Conservation (phyloP, 805 yeast species). For the Huiozyma sinensis region DNA sequence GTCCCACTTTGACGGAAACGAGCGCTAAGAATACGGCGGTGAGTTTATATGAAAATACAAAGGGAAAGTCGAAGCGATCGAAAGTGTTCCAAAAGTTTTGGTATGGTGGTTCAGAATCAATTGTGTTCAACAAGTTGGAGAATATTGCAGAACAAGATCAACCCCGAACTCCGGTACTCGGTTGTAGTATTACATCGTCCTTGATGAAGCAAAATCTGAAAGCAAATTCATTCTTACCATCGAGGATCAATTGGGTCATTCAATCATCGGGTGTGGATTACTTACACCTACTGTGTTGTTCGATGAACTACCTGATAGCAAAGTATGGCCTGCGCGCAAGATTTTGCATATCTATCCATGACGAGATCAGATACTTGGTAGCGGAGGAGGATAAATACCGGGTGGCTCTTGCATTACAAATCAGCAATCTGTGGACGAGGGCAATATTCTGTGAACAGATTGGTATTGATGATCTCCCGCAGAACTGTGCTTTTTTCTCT, state of each 20-base stretch:
- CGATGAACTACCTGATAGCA: slow-evolving; percentile 74
- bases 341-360: slow-evolving; percentile 82
- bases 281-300: slow-evolving; percentile 67
- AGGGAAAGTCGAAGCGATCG: slow-evolving; percentile 46
- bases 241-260: slow-evolving; percentile 94
- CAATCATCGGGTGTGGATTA: slow-evolving; percentile 98
- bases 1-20: slow-evolving; percentile 52
- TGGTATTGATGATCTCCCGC: slow-evolving; percentile 84
- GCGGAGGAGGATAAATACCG: slow-evolving; percentile 63
- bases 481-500: slow-evolving; percentile 90
- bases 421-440: slow-evolving; percentile 90
- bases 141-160: slow-evolving; percentile 68
- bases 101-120: slow-evolving; percentile 90
- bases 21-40: slow-evolving; percentile 60
- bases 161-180: slow-evolving; percentile 85
- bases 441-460: slow-evolving; percentile 89
- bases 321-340: slow-evolving; percentile 64
- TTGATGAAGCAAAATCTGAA: slow-evolving; percentile 55
- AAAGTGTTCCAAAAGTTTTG: slow-evolving; percentile 35
- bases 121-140: slow-evolving; percentile 82
- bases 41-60: slow-evolving; percentile 66
- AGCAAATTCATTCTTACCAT: slow-evolving; percentile 62
- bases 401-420: slow-evolving; percentile 75
- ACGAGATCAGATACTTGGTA: slow-evolving; percentile 77
- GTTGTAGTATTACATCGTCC: slow-evolving; percentile 88